Evolutionary conservation across 805 yeast species (phyloP).

Genomic region (Kurtzmaniella cleridarum): DNA sequence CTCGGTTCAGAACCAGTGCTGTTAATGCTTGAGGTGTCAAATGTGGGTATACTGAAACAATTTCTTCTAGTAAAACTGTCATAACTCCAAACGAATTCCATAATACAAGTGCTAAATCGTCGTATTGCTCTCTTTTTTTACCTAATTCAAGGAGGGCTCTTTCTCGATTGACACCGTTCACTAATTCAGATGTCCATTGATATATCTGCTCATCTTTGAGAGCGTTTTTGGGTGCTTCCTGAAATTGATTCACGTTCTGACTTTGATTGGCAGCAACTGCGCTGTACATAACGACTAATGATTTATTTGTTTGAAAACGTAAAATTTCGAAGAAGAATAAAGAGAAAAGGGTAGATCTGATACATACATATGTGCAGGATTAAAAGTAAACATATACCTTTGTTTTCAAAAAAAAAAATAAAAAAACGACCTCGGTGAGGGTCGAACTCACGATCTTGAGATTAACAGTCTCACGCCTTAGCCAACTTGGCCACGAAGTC

Average conservation of each 20-base stretch:
- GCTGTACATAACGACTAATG: slow-evolving; percentile 5
- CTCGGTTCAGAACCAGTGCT: slow-evolving; percentile 85
- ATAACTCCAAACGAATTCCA: slow-evolving; percentile 98
- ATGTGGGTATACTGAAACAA: slow-evolving; percentile 83
- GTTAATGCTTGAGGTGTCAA: slow-evolving; percentile 82
- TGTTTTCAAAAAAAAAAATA: slow-evolving; percentile 6
- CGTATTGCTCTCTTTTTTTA: slow-evolving; percentile 90
- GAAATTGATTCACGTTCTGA: background rate
- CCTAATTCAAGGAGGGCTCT: slow-evolving; percentile 90
- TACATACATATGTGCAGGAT: background rate
- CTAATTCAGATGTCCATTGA: slow-evolving; percentile 85
- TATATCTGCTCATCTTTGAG: slow-evolving; percentile 71
- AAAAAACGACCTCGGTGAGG: slow-evolving; percentile 13
- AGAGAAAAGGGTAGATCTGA: background rate
- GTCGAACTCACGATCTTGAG: background rate
- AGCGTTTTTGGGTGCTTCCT: slow-evolving; percentile 16
- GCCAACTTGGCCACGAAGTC: slow-evolving; percentile 4
- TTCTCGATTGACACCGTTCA: slow-evolving; percentile 87
- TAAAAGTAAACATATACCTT: background rate
- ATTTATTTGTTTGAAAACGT: no score
- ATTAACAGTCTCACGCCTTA: slow-evolving; percentile 4
- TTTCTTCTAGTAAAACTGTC: slow-evolving; percentile 86
- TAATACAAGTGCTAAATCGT: slow-evolving; percentile 83
- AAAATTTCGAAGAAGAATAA: no score
- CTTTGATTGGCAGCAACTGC: slow-evolving; percentile 3